Conservation (phyloP, 805 yeast genomes). For the Sugiyamaella lignohabitans region DNA sequence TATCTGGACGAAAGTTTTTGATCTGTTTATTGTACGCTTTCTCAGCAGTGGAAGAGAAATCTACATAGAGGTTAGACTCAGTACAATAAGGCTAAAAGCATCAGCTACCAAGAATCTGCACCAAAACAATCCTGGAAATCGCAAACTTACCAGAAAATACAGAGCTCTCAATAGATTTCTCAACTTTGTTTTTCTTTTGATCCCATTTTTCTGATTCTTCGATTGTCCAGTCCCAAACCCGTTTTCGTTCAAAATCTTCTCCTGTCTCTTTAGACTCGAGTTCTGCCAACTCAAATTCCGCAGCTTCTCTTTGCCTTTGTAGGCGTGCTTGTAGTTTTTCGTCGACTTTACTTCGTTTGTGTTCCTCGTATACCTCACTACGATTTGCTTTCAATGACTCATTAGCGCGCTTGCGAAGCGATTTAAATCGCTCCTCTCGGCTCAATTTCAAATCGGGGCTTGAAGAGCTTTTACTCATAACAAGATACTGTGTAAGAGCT, state of each 20-base stretch:
- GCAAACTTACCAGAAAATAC: slow-evolving; percentile 35
- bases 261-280: slow-evolving; percentile 35
- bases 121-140: too few species aligned
- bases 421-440: slow-evolving; percentile 26
- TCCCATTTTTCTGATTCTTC: slow-evolving; percentile 66
- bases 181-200: slow-evolving; percentile 28
- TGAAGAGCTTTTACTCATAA: too few species aligned
- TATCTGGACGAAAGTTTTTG: slow-evolving; percentile 33
- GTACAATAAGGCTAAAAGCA: too few species aligned
- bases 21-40: slow-evolving; percentile 53
- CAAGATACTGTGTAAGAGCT: too few species aligned
- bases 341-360: slow-evolving; percentile 25
- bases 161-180: slow-evolving; percentile 27
- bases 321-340: slow-evolving; percentile 25
- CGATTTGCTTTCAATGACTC: slow-evolving; percentile 32
- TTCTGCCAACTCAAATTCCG: slow-evolving; percentile 36
- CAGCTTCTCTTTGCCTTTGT: slow-evolving; percentile 33
- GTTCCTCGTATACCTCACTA: slow-evolving; percentile 36
- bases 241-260: slow-evolving; percentile 37
- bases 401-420: slow-evolving; percentile 27
- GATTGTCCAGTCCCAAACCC: slow-evolving; percentile 51
- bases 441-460: not conserved
- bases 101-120: too few species aligned
- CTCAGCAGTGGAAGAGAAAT: slow-evolving; percentile 52
- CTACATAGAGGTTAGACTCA: not conserved